Base-by-base conservation (phyloP, 2,329 filamentous ascomycete genomes). In the Penicillium sp. region DNA sequence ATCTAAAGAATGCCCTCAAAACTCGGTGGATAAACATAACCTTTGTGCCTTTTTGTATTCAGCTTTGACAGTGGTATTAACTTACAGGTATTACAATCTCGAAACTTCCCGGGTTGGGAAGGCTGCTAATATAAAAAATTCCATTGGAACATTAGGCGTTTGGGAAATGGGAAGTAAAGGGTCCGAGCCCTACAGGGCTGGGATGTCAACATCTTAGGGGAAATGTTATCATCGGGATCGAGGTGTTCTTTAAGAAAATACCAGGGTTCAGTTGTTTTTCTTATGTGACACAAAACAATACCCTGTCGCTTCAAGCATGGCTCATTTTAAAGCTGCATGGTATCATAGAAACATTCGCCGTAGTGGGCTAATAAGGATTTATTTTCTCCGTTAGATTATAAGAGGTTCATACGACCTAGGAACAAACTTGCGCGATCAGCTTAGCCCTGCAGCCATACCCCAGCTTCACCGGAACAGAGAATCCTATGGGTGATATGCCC, bases 241-340 rank as follows among this genome's bases (percentile, higher is more conserved):
- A 13, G 2, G 9, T 10, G 9, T 3, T 38, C 21, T 8, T 29
- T 12, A 21, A 15, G 13, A 19, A 12, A 15, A 15, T 2, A 34
- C 2, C 19, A 35, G 15, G 7, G n/a, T 17, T 26, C 6, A 32
- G 15, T 31, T 32, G 9, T n/a, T 15, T 31, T n/a, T 22, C 8
- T 29, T 29, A 2, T 2, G 3, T 29, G 39, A 21, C 7, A 15
- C 17, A 31, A 32, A 24, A 15, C 6, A 10, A n/a, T 21, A 6
- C 15, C 13, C 15, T 22, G 31, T 24, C 19, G 19, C 19, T 15
- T 31, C 8, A 29, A 29, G 28, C 17, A 13, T n/a, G 5, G 44
- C 44, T 46, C 44, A 46, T 46, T 32, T 24, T n/a, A 40, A 3
- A 28, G 19, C 15, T 40, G 26, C 44, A 41, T 46, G 44, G 34